Conservation (phyloP, 805 yeast species). For the Pichia cephalocereana region DNA sequence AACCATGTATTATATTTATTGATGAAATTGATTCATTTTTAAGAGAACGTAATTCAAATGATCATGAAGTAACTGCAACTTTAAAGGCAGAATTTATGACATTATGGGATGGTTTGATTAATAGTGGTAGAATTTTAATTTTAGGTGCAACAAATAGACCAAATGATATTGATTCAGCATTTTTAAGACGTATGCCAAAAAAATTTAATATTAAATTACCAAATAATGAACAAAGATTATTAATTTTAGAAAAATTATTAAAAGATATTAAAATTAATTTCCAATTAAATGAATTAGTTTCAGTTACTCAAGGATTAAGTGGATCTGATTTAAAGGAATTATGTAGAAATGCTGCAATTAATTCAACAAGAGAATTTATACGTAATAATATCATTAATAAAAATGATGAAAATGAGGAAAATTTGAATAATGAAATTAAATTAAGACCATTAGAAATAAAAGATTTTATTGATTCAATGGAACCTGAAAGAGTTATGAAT, state of each 20-base stretch:
- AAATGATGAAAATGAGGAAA: constrained; percentile 22
- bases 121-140: constrained; percentile 72
- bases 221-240: constrained; percentile 50
- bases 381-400: constrained; percentile 36
- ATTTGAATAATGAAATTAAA: constrained; percentile 27
- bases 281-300: constrained; percentile 51
- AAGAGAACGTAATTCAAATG: constrained; percentile 72
- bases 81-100: constrained; percentile 97
- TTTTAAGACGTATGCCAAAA: constrained; percentile 88
- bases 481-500: constrained; percentile 12
- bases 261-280: constrained; percentile 62
- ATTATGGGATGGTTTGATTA: constrained; percentile 84
- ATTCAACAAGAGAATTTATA: constrained; percentile 81
- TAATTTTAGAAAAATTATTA: constrained; percentile 63
- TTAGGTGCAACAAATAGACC: constrained; percentile 95
- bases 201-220: constrained; percentile 76
- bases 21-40: constrained; percentile 95
- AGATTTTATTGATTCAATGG: constrained; percentile 46
- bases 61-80: constrained; percentile 93
- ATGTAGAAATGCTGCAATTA: constrained; percentile 89
- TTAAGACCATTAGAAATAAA: constrained; percentile 56
- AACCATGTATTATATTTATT: constrained; percentile 90
- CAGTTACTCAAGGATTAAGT: constrained; percentile 62
- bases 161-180: constrained; percentile 85
- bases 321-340: constrained; percentile 90